Base-by-base conservation (phyloP, 2,329 filamentous ascomycete species). In the Eurotiales sp. region DNA sequence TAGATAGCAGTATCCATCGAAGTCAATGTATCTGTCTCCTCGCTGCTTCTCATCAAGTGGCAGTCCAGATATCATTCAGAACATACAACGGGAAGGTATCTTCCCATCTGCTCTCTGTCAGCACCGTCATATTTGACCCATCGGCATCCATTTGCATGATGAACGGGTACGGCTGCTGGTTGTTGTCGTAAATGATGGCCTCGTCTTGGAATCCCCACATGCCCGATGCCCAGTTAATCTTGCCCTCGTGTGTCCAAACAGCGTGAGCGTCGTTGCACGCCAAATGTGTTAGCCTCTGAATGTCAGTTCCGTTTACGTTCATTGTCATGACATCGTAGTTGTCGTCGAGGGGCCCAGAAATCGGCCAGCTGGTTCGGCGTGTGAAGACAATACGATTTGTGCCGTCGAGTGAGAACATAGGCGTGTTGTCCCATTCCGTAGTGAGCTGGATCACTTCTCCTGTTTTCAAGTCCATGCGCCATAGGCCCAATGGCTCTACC, bases 321-420 rank as follows among this genome's bases (percentile, higher is more conserved):
- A 45, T 45, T 3, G 15, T 45, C 25, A 29, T 30, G 14, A 45
- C 8, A 17, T 45, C 42, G n/a, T 45, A 32, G 3, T 32, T 45
- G 12, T 15, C 21, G 2, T 19, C 15, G 14, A 17, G 11, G n/a
- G 15, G 34, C 5, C 15, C 34, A 8, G 34, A 36, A 19, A 36
- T n/a, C 2, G 15, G 15, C 34, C 5, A n/a, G 15, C 15, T 45
- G 19, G 15, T 32, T 6, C 30, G 27, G 10, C 58, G 58, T 7
- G 56, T 59, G 14, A 59, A 59, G 1, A 59, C 15, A 14, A 59
- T 46, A 8, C 34, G 15, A 3, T 44, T 41, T n/a, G 56, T 46
- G 2, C 58, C 56, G 25, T 57, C 50, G 0, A 52, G 53, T 2
- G 56, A 57, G 21, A 53, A 58, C 3, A 32, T 23, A 3, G 55